A percentile compares a stretch with the other conserved stretches of the same genome.
These are phyloP conservation scores for Cucurbita maxima DNA, from an alignment of 306 rosid genomes.

Conservation along the genomic window DNA sequence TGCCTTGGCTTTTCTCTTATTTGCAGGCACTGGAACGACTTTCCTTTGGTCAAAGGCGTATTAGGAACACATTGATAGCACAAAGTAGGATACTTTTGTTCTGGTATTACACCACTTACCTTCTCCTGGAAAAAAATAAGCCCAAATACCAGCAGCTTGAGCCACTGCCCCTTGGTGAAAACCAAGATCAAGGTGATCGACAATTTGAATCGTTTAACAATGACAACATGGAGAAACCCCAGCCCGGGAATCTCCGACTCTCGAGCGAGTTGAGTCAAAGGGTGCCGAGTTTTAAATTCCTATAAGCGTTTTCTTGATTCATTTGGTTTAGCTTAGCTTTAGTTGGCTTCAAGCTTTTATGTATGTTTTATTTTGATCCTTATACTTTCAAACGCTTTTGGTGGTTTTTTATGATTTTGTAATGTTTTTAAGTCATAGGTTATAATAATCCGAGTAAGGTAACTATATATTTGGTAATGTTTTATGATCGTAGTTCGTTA, in stretches of 20 bases:
- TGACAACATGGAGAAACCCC: slow-evolving; percentile 7
- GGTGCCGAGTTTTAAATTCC: slow-evolving; percentile 30
- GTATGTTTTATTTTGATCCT: too few species aligned
- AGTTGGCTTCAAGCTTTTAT: too few species aligned
- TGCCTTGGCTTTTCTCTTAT: background rate
- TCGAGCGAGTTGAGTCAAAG: slow-evolving; percentile 19
- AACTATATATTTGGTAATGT: too few species aligned
- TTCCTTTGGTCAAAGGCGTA: slow-evolving; percentile 48
- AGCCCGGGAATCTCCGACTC: too few species aligned
- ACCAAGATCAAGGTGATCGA: background rate
- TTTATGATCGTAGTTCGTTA: too few species aligned
- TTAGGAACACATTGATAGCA: slow-evolving; percentile 58
- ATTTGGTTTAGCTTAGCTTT: too few species aligned
- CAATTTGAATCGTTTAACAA: slow-evolving; percentile 25
- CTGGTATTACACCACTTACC: slow-evolving; percentile 71
- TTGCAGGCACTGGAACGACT: slow-evolving; percentile 74
- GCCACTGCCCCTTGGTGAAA: slow-evolving; percentile 24
- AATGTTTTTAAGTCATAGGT: too few species aligned
- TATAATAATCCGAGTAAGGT: too few species aligned
- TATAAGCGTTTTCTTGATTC: background rate
- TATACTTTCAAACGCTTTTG: too few species aligned
- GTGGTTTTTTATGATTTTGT: too few species aligned
- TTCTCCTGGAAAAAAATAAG: slow-evolving; percentile 76
- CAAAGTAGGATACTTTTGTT: slow-evolving; percentile 74
- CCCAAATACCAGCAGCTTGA: slow-evolving; percentile 73